Evolutionary conservation across 177 flowering plant species (phyloP).

Genomic region (Telopea speciosissima): DNA sequence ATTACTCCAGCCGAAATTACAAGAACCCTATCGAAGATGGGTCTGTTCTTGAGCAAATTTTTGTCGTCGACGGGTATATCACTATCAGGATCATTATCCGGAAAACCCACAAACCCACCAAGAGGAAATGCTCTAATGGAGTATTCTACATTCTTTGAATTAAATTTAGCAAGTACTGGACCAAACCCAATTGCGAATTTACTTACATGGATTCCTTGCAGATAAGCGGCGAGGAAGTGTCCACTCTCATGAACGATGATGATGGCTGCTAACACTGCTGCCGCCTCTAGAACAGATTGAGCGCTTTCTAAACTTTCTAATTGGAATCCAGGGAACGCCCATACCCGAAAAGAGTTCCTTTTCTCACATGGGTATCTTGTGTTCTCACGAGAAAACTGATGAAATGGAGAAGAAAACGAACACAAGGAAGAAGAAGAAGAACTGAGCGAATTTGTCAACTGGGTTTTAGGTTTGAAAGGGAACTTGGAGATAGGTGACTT

Average conservation of each 20-base stretch:
- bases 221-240: conserved; percentile 85
- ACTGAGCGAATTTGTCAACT: conserved; percentile 29
- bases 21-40: conserved; percentile 67
- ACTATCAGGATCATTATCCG: conserved; percentile 96
- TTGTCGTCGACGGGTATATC: conserved; percentile 81
- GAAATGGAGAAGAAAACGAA: conserved; percentile 14
- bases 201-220: conserved; percentile 97
- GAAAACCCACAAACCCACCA: conserved; percentile 97
- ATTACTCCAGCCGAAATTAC: conserved; percentile 94
- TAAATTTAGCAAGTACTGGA: conserved; percentile 90
- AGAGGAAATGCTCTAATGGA: conserved; percentile 92
- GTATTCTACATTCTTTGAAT: conserved; percentile 83
- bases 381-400: conserved; percentile 21
- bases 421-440: conserved; percentile 12
- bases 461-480: conserved; percentile 32
- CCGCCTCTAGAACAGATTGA: conserved; percentile 77
- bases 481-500: conserved; percentile 20
- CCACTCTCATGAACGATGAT: conserved; percentile 89
- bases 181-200: conserved; percentile 96
- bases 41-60: conserved; percentile 84
- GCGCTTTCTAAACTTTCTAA: conserved; percentile 50
- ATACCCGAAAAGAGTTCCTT: conserved; percentile 29
- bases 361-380: conserved; percentile 20
- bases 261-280: conserved; percentile 72
- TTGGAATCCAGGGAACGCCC: conserved; percentile 50